These are phyloP conservation scores for Musa acuminata DNA, from an alignment of 176 grass and related monocot genomes.

Conservation along the genomic window DNA sequence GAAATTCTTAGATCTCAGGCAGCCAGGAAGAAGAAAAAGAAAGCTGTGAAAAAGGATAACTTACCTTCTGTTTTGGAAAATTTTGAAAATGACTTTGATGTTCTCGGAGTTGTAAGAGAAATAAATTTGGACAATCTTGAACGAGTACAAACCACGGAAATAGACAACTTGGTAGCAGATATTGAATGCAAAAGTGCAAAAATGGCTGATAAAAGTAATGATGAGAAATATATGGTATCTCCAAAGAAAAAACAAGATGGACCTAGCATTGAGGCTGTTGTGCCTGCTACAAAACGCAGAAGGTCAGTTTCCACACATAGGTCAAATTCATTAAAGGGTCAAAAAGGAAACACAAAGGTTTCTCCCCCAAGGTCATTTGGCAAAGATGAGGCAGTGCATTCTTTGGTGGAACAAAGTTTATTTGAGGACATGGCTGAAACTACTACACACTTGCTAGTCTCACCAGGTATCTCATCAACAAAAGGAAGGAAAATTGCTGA, in stretches of 20 bases:
- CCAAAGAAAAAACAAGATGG: constrained; percentile 30
- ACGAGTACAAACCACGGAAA: constrained; percentile 21
- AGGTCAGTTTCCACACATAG: constrained; percentile 59
- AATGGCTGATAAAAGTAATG: constrained; percentile 24
- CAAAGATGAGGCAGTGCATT: constrained; percentile 29
- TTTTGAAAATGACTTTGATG: constrained; percentile 61
- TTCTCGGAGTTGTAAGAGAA: constrained; percentile 86
- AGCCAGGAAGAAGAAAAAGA: constrained; percentile 54
- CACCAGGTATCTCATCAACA: constrained; percentile 32
- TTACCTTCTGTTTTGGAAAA: constrained; percentile 37
- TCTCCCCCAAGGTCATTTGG: constrained; percentile 11
- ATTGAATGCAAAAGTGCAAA: neutral
- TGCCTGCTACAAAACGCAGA: constrained; percentile 81
- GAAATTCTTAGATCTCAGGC: constrained; percentile 88
- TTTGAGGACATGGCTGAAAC: constrained; percentile 25
- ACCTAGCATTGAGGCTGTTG: constrained; percentile 21
- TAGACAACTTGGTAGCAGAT: constrained; percentile 29
- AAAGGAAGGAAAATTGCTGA: constrained; percentile 44
- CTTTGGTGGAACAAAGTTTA: constrained; percentile 31
- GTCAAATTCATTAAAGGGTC: constrained; percentile 36
- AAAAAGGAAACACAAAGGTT: constrained; percentile 32
- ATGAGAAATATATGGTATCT: constrained; percentile 28
- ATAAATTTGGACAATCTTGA: constrained; percentile 73
- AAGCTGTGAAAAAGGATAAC: constrained; percentile 47
- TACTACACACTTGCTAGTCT: constrained; percentile 33